Evolutionary conservation across 192 early-diverging fungal species (phyloP).

Genomic region (Podila verticillata): DNA sequence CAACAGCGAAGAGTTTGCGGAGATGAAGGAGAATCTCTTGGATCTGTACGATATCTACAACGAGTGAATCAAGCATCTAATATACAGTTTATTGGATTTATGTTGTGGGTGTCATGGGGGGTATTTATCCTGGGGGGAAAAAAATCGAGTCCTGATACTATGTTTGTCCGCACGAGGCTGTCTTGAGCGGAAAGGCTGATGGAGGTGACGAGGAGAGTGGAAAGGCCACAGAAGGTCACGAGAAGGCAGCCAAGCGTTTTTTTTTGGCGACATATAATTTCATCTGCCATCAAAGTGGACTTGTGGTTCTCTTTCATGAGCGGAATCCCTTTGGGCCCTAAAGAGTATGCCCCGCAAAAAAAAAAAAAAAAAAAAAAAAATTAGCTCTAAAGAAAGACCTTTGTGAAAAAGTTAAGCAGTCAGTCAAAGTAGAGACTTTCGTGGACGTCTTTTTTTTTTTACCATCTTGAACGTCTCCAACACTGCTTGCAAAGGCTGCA

Average conservation of each 20-base stretch:
- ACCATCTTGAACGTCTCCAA: conserved; percentile 41
- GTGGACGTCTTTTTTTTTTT: too few species aligned
- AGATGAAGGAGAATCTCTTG: conserved; percentile 30
- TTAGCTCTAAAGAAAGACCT: too few species aligned
- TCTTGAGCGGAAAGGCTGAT: too few species aligned
- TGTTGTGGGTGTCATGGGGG: too few species aligned
- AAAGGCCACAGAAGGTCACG: too few species aligned
- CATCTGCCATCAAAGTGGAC: not conserved
- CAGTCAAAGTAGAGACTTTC: too few species aligned
- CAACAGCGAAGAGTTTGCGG: conserved; percentile 33
- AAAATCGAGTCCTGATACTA: too few species aligned
- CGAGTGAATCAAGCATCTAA: conserved; percentile 14
- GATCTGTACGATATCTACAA: conserved; percentile 49
- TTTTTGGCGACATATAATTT: not conserved
- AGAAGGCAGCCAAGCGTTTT: not conserved
- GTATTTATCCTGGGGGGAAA: too few species aligned
- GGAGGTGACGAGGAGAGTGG: too few species aligned
- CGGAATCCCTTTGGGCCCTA: conserved; percentile 41
- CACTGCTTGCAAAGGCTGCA: conserved; percentile 39
- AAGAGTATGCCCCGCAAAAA: not conserved
- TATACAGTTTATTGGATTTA: not conserved
- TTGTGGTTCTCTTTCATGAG: not conserved
- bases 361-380: not conserved
- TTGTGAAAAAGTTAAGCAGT: too few species aligned
- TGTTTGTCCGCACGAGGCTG: too few species aligned